A percentile compares a stretch with the other conserved stretches of the same genome.
phyloP scores from a whole-genome alignment of 139 green algal genomes.

The Volvox africanus region DNA sequence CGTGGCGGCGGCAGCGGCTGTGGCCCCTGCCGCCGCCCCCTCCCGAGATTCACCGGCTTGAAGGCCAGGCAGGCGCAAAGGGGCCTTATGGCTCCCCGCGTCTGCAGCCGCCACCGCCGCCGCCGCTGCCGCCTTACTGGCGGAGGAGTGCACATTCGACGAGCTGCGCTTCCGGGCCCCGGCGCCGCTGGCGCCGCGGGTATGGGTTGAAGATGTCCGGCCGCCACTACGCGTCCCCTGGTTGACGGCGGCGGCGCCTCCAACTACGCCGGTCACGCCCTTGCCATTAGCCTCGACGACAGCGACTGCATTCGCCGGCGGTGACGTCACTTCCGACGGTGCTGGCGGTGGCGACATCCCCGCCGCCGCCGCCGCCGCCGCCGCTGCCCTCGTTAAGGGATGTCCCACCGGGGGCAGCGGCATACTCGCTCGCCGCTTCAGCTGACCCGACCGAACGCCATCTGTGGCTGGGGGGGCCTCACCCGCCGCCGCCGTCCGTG shows the following conservation, averaged over 20 bases:
- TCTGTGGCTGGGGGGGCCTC: not conserved
- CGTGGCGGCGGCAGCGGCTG: not conserved
- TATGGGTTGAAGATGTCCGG: not conserved
- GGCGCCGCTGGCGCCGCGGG: not conserved
- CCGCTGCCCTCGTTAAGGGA: not conserved
- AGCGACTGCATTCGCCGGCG: not conserved
- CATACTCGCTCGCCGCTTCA: conserved; percentile 30
- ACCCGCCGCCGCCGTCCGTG: not conserved
- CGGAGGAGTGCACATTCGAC: not conserved
- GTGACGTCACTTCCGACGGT: not conserved
- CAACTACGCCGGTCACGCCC: not conserved
- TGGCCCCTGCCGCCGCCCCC: not conserved
- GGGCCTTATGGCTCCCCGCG: no score
- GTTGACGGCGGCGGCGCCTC: not conserved
- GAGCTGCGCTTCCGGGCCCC: not conserved
- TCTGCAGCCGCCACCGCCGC: not conserved
- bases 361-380: not conserved
- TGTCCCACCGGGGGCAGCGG: conserved; percentile 10
- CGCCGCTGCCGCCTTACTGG: not conserved
- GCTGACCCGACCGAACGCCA: not conserved
- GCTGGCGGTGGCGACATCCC: not conserved
- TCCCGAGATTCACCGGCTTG: not conserved
- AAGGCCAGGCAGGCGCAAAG: not conserved
- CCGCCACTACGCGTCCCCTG: not conserved
- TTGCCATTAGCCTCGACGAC: not conserved